Evolutionary conservation across 495 filamentous ascomycete species (phyloP), one percentile per base, ranked within the genome.

Genomic region (Penicillium samsonianum): DNA sequence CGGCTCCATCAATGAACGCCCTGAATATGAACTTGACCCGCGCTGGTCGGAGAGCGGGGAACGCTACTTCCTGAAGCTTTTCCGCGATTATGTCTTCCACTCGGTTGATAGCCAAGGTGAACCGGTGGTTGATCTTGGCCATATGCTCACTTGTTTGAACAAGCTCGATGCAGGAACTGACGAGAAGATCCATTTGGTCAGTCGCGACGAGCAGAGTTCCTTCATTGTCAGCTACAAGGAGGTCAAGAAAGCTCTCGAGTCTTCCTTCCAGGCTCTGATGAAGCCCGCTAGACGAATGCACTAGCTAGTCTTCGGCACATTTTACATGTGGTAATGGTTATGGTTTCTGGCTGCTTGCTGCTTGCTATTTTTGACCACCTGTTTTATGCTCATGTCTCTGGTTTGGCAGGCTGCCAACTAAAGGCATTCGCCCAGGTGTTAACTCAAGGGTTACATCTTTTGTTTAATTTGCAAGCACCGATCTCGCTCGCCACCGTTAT

Each of bases 41-140:
- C 81, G 84, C 48, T 98, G 92, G 92, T 87, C 90, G 14, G 92
- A 96, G 70, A 92, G 84, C 20, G 92, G 91, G 2, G 89, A 96
- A 59, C 83, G 92, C n/a, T 96, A 95, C 67, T 87, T 86, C 62
- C 74, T 98, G 52, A 95, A 95, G 73, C 80, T 98, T 31, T 97
- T 98, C 79, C 86, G 94, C 42, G 95, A 98, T 71, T 97, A 95
- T 58, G 88, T 97, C 50, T 98, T 97, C 73, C 94, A 98, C 70
- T 91, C 93, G 55, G 91, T 96, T 23, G 91, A 97, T 63, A 80
- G 84, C 25, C 81, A 90, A 57, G 91, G 89, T 12, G 86, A 89
- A 20, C 87, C 94, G 0, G 86, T 90, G 7, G 74, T 94, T 4
- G 87, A 95, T 65, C 78, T 97, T 26, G 92, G 86, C 0, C 92